These are phyloP conservation scores for Trichoderma cornu-damae DNA, from an alignment of 2,329 filamentous ascomycete genomes.

Conservation along the genomic window DNA sequence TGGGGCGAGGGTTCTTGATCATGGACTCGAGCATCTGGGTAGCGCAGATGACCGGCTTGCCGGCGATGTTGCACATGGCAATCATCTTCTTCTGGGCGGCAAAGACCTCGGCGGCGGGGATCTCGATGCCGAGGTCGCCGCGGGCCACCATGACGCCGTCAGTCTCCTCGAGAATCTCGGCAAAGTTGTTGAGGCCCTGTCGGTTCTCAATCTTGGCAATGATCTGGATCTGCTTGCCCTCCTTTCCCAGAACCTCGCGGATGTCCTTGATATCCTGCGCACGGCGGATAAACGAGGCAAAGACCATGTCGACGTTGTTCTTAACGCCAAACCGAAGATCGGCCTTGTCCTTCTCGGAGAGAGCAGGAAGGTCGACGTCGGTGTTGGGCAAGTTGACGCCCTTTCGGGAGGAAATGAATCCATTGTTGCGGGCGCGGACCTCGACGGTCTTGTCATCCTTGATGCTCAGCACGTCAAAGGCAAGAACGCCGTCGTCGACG, in stretches of 20 bases:
- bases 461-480: slow-evolving; percentile 86
- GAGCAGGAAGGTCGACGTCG: slow-evolving; percentile 92
- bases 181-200: slow-evolving; percentile 99
- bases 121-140: slow-evolving; percentile 94
- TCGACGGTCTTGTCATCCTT: slow-evolving; percentile 84
- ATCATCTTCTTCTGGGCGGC: slow-evolving; percentile 99
- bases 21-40: slow-evolving; percentile 99
- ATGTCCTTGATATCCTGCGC: slow-evolving; percentile 91
- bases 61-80: slow-evolving; percentile 98
- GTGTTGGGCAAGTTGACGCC: slow-evolving; percentile 99
- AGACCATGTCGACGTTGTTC: slow-evolving; percentile 99
- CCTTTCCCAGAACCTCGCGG: slow-evolving; percentile 81
- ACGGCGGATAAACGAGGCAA: slow-evolving; percentile 95
- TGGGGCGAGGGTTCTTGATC: slow-evolving; percentile 99
- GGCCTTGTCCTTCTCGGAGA: slow-evolving; percentile 96
- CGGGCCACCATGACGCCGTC: slow-evolving; percentile 99
- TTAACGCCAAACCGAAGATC: slow-evolving; percentile 95
- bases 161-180: slow-evolving; percentile 90
- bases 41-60: slow-evolving; percentile 97
- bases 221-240: slow-evolving; percentile 96
- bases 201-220: slow-evolving; percentile 99
- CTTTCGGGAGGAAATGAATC: slow-evolving; percentile 98
- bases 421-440: slow-evolving; percentile 89
- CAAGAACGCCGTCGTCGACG: slow-evolving; percentile 96
- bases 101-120: slow-evolving; percentile 96